Conservation (phyloP, 2,329 filamentous ascomycete species). For the Fusarium sp. region DNA sequence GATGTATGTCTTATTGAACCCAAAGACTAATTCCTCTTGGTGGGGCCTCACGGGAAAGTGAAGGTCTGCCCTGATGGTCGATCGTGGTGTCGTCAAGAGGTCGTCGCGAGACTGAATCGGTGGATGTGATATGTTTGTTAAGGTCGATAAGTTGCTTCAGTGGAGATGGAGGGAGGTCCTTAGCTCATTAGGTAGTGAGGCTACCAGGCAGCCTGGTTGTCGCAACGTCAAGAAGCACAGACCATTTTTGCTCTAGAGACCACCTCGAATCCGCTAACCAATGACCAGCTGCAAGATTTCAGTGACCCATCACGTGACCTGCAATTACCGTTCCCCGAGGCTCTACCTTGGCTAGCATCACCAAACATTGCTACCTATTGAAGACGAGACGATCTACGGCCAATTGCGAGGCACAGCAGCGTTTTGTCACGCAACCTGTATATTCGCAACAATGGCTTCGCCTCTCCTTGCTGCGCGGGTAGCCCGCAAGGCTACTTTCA, state of each 20-base stretch:
- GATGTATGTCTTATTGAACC: conserved; percentile 7
- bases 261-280: conserved; percentile 1
- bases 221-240: conserved; percentile 45
- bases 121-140: conserved; percentile 12
- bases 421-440: conserved; percentile 45
- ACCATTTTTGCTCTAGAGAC: conserved; percentile 11
- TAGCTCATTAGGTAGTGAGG: conserved; percentile 48
- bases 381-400: conserved; percentile 41
- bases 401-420: conserved; percentile 49
- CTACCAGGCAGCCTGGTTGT: conserved; percentile 54
- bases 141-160: conserved; percentile 32
- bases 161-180: conserved; percentile 39
- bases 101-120: conserved; percentile 1
- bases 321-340: conserved; percentile 39
- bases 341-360: conserved; percentile 42
- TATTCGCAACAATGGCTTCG: conserved; percentile 63
- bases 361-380: conserved; percentile 38
- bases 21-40: neutral
- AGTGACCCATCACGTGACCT: conserved; percentile 47
- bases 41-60: neutral
- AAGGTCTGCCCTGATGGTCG: neutral
- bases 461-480: conserved; percentile 68
- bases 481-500: conserved; percentile 59
- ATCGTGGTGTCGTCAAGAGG: neutral
- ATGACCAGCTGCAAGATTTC: conserved; percentile 30